These are phyloP conservation scores for Geranomyces variabilis DNA, from an alignment of 192 early-diverging fungal genomes.

Conservation along the genomic window DNA sequence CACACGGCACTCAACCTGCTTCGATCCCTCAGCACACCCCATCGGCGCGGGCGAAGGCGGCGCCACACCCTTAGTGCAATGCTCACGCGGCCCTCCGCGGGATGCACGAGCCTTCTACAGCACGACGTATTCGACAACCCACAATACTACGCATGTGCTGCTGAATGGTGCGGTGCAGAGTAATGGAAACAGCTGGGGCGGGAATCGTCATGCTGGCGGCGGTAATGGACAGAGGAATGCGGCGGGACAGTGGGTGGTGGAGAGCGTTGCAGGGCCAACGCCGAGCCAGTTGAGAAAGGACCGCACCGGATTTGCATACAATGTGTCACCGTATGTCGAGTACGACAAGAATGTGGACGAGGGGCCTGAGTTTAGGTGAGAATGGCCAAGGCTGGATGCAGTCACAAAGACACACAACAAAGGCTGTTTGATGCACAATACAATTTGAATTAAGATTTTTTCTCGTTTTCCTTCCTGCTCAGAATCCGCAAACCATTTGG, in stretches of 20 bases:
- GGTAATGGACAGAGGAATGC: background rate
- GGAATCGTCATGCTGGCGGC: background rate
- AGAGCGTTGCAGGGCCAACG: slow-evolving; percentile 13
- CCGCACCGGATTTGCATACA: slow-evolving; percentile 51
- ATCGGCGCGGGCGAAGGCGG: slow-evolving; percentile 27
- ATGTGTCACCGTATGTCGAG: slow-evolving; percentile 45
- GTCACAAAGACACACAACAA: too few relatives aligned
- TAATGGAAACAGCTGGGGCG: background rate
- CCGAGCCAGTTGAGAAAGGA: slow-evolving; percentile 36
- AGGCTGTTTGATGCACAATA: too few relatives aligned
- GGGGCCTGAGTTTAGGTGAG: slow-evolving; percentile 39
- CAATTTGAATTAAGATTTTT: too few relatives aligned
- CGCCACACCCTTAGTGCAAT: slow-evolving; percentile 27
- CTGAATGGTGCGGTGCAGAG: slow-evolving; percentile 1
- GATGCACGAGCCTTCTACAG: slow-evolving; percentile 46
- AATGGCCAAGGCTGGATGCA: too few relatives aligned
- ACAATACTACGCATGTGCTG: slow-evolving; percentile 24
- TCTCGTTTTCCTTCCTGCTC: background rate
- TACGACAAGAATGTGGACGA: slow-evolving; percentile 53
- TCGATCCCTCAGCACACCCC: background rate
- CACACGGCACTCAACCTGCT: slow-evolving; percentile 7
- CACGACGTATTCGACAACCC: slow-evolving; percentile 47
- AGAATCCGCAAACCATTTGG: slow-evolving; percentile 43
- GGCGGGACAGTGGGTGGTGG: background rate
- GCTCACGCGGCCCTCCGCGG: slow-evolving; percentile 36